phyloP scores from a whole-genome alignment of 148 eudicot genomes.

The Dysphania ambrosioides region DNA sequence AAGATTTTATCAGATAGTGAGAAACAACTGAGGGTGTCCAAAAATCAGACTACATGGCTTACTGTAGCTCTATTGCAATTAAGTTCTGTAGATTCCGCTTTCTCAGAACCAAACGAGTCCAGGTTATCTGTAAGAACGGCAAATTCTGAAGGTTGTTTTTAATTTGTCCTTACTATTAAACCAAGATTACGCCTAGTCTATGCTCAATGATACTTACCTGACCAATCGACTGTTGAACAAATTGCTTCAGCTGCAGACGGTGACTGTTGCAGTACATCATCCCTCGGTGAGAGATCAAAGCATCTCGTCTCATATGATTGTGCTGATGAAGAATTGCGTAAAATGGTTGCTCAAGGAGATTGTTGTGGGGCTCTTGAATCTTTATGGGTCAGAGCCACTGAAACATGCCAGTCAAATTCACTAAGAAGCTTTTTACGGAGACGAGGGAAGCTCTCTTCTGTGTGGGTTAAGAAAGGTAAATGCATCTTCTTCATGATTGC shows the following conservation, averaged over 20 bases:
- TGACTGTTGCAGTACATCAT: constrained; percentile 72
- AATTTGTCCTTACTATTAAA: not conserved
- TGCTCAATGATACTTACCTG: not conserved
- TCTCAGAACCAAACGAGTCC: constrained; percentile 51
- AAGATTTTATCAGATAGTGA: constrained; percentile 83
- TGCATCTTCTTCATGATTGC: constrained; percentile 2
- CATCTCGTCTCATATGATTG: constrained; percentile 52
- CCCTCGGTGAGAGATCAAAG: constrained; percentile 68
- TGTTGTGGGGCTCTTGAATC: constrained; percentile 51
- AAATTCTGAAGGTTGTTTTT: constrained; percentile 56
- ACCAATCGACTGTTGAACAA: not conserved
- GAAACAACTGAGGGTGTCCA: constrained; percentile 76
- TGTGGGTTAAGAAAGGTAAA: constrained; percentile 67
- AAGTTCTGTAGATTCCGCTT: constrained; percentile 49
- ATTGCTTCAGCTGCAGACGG: constrained; percentile 51
- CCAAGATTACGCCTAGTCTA: not conserved
- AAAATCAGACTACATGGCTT: constrained; percentile 90
- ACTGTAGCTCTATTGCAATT: constrained; percentile 87
- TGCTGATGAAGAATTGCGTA: constrained; percentile 35
- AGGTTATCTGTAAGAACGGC: constrained; percentile 51
- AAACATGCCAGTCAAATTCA: constrained; percentile 59
- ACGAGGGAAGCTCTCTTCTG: constrained; percentile 72
- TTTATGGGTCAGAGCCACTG: constrained; percentile 70
- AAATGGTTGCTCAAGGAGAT: constrained; percentile 39
- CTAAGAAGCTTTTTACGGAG: constrained; percentile 59